A percentile compares a stretch with the other conserved stretches of the same genome.
phyloP scores from a whole-genome alignment of 495 filamentous ascomycete species.

The Echria macrotheca region DNA sequence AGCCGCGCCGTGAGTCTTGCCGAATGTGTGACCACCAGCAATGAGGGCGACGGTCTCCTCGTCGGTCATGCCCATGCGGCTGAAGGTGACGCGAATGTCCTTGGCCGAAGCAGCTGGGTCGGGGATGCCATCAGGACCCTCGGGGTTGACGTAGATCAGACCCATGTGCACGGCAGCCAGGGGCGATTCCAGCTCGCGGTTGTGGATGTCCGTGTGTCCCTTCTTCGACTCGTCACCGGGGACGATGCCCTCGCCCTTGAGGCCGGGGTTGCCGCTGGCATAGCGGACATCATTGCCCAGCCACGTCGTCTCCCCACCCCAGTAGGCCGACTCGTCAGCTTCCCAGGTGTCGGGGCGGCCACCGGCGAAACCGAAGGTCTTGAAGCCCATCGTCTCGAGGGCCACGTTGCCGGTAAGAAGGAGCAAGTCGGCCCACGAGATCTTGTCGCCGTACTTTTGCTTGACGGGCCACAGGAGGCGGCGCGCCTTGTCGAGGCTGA shows the following conservation, averaged over 20 bases:
- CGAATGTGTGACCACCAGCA: conserved; percentile 68
- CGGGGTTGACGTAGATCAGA: conserved; percentile 72
- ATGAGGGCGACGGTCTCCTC: conserved; percentile 71
- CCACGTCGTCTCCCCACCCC: conserved; percentile 68
- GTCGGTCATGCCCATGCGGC: conserved; percentile 74
- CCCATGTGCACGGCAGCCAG: conserved; percentile 65
- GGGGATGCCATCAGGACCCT: conserved; percentile 64
- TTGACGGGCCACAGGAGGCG: conserved; percentile 74
- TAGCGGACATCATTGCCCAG: conserved; percentile 66
- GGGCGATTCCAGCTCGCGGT: conserved; percentile 56
- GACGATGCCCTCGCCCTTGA: conserved; percentile 38
- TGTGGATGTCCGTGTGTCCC: conserved; percentile 48
- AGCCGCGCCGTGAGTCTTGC: conserved; percentile 69
- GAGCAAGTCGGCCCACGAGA: conserved; percentile 69
- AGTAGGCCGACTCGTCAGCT: conserved; percentile 67
- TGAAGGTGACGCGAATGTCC: conserved; percentile 66
- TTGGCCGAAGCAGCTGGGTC: conserved; percentile 60
- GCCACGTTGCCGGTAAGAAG: conserved; percentile 68
- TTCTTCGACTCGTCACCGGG: conserved; percentile 42
- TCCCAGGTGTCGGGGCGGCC: conserved; percentile 65
- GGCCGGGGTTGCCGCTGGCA: conserved; percentile 40
- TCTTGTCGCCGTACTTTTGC: conserved; percentile 75
- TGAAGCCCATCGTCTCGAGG: conserved; percentile 68
- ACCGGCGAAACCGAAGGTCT: conserved; percentile 66
- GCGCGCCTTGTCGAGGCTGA: conserved; percentile 69